Base-by-base conservation (phyloP, 176 grass and related monocot species). In the Lolium perenne region DNA sequence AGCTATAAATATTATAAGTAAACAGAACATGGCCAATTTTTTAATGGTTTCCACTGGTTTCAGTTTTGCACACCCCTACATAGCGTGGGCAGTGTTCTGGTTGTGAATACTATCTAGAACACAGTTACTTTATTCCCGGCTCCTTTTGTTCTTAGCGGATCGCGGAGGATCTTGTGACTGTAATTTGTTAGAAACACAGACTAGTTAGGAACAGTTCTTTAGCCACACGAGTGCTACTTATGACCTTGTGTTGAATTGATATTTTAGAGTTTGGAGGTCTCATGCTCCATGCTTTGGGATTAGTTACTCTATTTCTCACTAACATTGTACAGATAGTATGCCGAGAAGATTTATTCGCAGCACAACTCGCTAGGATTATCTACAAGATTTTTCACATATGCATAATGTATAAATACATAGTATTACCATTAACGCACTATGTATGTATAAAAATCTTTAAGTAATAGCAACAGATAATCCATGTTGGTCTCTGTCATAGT, bases 261-360 rank as follows among this genome's bases (percentile, higher is more conserved):
- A 57, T 57, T 77, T 61, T 0, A 45, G 21, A 60, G 76, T 20
- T 38, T 18, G 60, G 22, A 26, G 60, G 23, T 63, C 10, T 29
- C 10, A 12, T 20, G 23, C 43, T 47, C 69, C 43, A 73, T 73
- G 20, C 43, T 72, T 72, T 46, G 5, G 43, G 43, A 50, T 74
- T 50, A 49, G 71, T 15, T 7, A 74, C 71, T 74, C 21, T 8
- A 74, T 74, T 5, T 73, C n/a, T 49, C 21, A 74, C 45, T 74
- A 5, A 21, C 40, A 71, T n/a, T 18, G 26, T 29, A 29, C 26
- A 29, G 26, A 29, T 29, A 29, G 26, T 29, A 29, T 29, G 26
- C 26, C 26, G 26, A 29, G 26, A 29, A 29, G 26, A 29, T 29
- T 29, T 29, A 29, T 29, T 29, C 26, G 26, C 26, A 29, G 26